phyloP scores from a whole-genome alignment of 805 yeast species.

The Lipomyces mesembrius region DNA sequence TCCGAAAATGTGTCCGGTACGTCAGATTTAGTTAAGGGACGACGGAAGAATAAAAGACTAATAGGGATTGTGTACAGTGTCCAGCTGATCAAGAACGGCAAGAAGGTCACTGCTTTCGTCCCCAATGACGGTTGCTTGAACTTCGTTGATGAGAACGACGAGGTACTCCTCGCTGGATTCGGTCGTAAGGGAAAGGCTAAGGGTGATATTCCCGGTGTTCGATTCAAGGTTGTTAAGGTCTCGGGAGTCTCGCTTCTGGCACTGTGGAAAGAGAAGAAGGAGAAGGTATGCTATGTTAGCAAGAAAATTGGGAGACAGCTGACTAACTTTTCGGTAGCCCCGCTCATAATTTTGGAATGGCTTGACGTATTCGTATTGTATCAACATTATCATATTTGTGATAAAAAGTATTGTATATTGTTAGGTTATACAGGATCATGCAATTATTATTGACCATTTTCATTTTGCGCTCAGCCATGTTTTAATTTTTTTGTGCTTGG shows the following conservation, averaged over 20 bases:
- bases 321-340: neutral
- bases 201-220: slow-evolving; percentile 99
- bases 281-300: slow-evolving; percentile 88
- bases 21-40: neutral
- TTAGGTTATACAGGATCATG: neutral
- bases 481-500: too few species aligned
- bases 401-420: slow-evolving; percentile 1
- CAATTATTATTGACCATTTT: neutral
- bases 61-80: slow-evolving; percentile 53
- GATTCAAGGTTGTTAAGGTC: slow-evolving; percentile 99
- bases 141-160: slow-evolving; percentile 99
- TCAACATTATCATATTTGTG: neutral
- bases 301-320: neutral
- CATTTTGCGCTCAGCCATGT: too few species aligned
- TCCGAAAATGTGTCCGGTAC: slow-evolving; percentile 98
- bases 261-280: slow-evolving; percentile 99
- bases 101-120: slow-evolving; percentile 99
- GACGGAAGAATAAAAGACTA: neutral
- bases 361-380: neutral
- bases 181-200: slow-evolving; percentile 99
- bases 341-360: neutral
- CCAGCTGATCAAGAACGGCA: slow-evolving; percentile 99
- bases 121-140: slow-evolving; percentile 99
- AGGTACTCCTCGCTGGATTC: slow-evolving; percentile 99
- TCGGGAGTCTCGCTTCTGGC: slow-evolving; percentile 99